phyloP scores from a whole-genome alignment of 2,329 filamentous ascomycete species.

The Trichoderma aggressivum region DNA sequence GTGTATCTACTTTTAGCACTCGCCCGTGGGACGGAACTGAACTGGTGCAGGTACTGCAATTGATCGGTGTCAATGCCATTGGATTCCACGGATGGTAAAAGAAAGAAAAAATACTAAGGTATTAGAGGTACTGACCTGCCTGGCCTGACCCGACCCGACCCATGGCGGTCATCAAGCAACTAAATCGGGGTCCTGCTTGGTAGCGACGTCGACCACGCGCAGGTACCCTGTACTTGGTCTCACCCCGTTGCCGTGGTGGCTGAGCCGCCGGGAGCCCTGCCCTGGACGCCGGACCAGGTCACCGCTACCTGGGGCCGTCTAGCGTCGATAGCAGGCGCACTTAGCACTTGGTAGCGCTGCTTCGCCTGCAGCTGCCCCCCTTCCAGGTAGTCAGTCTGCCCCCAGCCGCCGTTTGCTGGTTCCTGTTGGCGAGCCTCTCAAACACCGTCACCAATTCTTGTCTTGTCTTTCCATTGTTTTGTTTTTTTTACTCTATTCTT shows the following conservation, averaged over 20 bases:
- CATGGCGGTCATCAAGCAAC: not conserved
- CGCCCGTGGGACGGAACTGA: not conserved
- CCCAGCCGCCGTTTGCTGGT: conserved; percentile 16
- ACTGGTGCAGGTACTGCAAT: not conserved
- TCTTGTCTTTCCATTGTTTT: not conserved
- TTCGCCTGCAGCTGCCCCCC: conserved; percentile 14
- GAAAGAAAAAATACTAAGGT: no score
- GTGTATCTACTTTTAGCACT: conserved; percentile 6
- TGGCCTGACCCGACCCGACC: no score
- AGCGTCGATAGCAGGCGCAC: conserved; percentile 11
- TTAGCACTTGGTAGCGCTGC: conserved; percentile 11
- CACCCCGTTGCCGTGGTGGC: conserved; percentile 13
- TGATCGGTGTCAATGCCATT: not conserved
- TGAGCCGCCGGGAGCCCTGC: conserved; percentile 11
- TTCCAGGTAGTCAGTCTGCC: conserved; percentile 1
- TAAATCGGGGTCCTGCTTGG: not conserved
- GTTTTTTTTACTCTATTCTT: conserved; percentile 1
- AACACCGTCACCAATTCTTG: conserved; percentile 16
- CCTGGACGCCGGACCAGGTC: conserved; percentile 12
- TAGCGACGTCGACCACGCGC: not conserved
- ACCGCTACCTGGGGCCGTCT: conserved; percentile 9
- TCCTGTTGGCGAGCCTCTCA: conserved; percentile 15
- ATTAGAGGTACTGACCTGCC: no score
- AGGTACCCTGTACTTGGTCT: conserved; percentile 14
- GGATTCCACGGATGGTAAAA: not conserved